phyloP scores from a whole-genome alignment of 2,329 filamentous ascomycete genomes.

The Cytospora piceicola region DNA sequence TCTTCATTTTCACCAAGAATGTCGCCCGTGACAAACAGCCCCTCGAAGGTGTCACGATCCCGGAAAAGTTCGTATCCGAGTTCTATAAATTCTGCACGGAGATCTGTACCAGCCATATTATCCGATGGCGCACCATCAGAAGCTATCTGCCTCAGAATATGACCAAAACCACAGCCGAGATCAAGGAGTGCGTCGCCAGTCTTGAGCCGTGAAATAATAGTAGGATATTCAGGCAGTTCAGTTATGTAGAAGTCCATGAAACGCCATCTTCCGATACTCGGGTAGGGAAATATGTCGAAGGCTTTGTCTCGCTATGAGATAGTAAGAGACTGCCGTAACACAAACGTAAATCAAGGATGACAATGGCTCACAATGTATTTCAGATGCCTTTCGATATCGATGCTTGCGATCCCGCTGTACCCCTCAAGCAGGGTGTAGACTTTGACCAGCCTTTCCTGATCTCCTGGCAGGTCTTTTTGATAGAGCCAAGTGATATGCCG shows the following conservation, averaged over 20 bases:
- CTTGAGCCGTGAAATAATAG: conserved; percentile 38
- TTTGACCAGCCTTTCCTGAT: conserved; percentile 29
- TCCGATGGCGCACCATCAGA: conserved; percentile 43
- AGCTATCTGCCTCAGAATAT: conserved; percentile 49
- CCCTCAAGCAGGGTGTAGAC: conserved; percentile 32
- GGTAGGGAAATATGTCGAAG: conserved; percentile 43
- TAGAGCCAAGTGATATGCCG: conserved; percentile 16
- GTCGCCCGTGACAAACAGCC: conserved; percentile 35
- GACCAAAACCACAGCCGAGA: conserved; percentile 49
- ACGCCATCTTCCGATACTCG: conserved; percentile 45
- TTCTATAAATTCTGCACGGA: conserved; percentile 40
- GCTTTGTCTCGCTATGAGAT: conserved; percentile 41
- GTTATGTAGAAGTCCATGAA: conserved; percentile 44
- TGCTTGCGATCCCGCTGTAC: conserved; percentile 34
- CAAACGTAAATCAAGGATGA: background rate
- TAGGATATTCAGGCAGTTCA: conserved; percentile 38
- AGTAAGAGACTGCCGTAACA: conserved; percentile 6
- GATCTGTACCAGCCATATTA: conserved; percentile 45
- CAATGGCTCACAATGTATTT: conserved; percentile 28
- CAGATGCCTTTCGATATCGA: conserved; percentile 34
- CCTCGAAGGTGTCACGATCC: conserved; percentile 35
- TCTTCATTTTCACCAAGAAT: conserved; percentile 34
- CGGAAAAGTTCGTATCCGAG: conserved; percentile 42
- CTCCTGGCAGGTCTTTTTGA: conserved; percentile 24
- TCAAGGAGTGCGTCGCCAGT: conserved; percentile 42